Percentiles rank a stretch among this genome's conserved stretches.
Evolutionary conservation across 2,329 filamentous ascomycete genomes (phyloP).

Genomic region (Acrocalymma vagum): DNA sequence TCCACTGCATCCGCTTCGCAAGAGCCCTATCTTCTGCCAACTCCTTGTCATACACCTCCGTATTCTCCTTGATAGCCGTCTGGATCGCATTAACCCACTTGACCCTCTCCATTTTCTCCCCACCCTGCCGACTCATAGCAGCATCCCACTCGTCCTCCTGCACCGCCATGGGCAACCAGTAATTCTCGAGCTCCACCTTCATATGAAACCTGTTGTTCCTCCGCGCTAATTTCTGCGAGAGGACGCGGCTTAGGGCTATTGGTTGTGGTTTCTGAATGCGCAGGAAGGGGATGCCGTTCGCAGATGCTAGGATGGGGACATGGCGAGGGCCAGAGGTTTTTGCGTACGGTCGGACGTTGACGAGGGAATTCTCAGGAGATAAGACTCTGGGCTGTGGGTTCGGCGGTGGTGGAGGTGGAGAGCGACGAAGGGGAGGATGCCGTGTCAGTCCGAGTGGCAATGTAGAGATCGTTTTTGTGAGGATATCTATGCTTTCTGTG

Average conservation of each 20-base stretch:
- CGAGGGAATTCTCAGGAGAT: conserved; percentile 50
- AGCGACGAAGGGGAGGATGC: conserved; percentile 11
- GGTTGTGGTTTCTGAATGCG: conserved; percentile 73
- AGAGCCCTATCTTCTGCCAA: conserved; percentile 38
- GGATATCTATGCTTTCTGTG: conserved; percentile 24
- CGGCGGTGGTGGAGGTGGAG: conserved; percentile 8
- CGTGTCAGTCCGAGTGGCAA: conserved; percentile 48
- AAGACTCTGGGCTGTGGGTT: conserved; percentile 33
- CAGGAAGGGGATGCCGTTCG: conserved; percentile 69
- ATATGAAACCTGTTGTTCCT: conserved; percentile 54
- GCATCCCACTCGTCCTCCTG: conserved; percentile 61
- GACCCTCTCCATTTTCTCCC: conserved; percentile 15
- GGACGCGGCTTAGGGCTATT: conserved; percentile 62
- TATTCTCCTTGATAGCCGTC: conserved; percentile 25
- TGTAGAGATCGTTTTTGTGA: conserved; percentile 46
- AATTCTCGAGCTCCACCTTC: conserved; percentile 52
- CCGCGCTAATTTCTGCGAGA: conserved; percentile 61
- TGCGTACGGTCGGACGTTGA: conserved; percentile 60
- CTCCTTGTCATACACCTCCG: conserved; percentile 21
- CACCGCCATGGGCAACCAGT: conserved; percentile 48
- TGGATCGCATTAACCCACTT: conserved; percentile 43
- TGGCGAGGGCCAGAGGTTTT: conserved; percentile 62
- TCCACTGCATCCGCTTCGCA: conserved; percentile 53
- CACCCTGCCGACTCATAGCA: conserved; percentile 35
- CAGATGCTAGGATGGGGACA: conserved; percentile 66